Evolutionary conservation across 495 filamentous ascomycete genomes (phyloP).

Genomic region (Penicillium manginii): DNA sequence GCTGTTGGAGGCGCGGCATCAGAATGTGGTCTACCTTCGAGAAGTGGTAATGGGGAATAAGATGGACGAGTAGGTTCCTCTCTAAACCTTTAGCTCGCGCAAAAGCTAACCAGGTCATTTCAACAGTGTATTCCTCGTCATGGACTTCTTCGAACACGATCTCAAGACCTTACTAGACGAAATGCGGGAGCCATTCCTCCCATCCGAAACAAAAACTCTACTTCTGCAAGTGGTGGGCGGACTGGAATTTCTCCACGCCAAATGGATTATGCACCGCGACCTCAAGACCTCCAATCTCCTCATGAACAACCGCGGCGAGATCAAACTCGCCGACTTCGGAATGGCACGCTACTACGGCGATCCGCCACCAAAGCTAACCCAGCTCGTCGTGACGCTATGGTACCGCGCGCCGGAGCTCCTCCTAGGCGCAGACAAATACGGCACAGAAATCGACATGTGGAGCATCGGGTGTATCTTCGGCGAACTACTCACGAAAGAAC

Average conservation of each 20-base stretch:
- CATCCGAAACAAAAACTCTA: constrained; percentile 91
- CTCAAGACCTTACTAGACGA: constrained; percentile 91
- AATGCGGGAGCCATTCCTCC: constrained; percentile 92
- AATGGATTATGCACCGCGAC: constrained; percentile 96
- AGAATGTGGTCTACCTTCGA: constrained; percentile 75
- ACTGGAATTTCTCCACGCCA: constrained; percentile 80
- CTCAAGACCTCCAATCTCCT: constrained; percentile 96
- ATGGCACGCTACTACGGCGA: constrained; percentile 92
- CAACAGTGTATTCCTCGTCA: constrained; percentile 85
- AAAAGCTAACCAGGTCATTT: constrained; percentile 19
- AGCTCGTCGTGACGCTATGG: constrained; percentile 97
- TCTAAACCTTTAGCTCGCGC: not conserved
- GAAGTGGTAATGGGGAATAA: constrained; percentile 87
- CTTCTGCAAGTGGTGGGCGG: constrained; percentile 82
- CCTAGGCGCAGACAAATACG: constrained; percentile 79
- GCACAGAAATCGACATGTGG: constrained; percentile 86
- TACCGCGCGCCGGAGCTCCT: constrained; percentile 92
- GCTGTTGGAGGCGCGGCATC: constrained; percentile 65
- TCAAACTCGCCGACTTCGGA: constrained; percentile 97
- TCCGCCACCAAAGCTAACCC: constrained; percentile 80
- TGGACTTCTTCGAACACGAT: constrained; percentile 98
- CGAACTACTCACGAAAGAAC: constrained; percentile 82
- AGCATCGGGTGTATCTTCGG: constrained; percentile 96
- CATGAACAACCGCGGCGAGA: constrained; percentile 90
- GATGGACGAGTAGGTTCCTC: constrained; percentile 68